Conservation (phyloP, 257 asterid species). For the Verbascum thapsus region DNA sequence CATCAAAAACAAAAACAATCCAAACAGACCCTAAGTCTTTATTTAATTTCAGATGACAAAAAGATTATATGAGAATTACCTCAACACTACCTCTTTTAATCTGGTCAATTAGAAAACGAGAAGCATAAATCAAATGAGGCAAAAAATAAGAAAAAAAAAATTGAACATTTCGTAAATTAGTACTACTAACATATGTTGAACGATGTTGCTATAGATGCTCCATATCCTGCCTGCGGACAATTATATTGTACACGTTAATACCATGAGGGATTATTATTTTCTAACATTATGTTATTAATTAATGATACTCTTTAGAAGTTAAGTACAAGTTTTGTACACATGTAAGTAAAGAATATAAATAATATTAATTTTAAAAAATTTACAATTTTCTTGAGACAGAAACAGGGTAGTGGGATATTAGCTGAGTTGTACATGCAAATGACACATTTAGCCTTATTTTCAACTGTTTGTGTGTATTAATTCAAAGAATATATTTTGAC, state of each 20-base stretch:
- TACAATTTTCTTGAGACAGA: no score
- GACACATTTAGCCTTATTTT: no score
- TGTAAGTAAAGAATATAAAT: no score
- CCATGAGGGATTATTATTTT: neutral
- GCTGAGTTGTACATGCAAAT: no score
- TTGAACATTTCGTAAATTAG: neutral
- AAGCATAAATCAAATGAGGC: neutral
- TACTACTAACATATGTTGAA: slow-evolving; percentile 56
- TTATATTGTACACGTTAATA: neutral
- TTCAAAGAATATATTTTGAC: no score
- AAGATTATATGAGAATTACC: slow-evolving; percentile 41
- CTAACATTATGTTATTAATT: neutral
- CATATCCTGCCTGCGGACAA: slow-evolving; percentile 75
- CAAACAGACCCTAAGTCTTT: no score
- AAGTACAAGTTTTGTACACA: no score
- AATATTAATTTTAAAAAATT: no score
- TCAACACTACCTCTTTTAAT: slow-evolving; percentile 85
- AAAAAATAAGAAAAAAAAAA: neutral
- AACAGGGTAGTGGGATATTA: no score
- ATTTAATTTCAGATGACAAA: neutral
- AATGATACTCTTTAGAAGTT: neutral
- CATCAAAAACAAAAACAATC: no score
- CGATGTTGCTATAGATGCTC: slow-evolving; percentile 64
- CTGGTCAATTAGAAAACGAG: slow-evolving; percentile 49
- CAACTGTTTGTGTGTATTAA: no score